These are phyloP conservation scores for Meira miltonrushii DNA, from an alignment of 1,284 basidiomycete genomes.

Conservation along the genomic window DNA sequence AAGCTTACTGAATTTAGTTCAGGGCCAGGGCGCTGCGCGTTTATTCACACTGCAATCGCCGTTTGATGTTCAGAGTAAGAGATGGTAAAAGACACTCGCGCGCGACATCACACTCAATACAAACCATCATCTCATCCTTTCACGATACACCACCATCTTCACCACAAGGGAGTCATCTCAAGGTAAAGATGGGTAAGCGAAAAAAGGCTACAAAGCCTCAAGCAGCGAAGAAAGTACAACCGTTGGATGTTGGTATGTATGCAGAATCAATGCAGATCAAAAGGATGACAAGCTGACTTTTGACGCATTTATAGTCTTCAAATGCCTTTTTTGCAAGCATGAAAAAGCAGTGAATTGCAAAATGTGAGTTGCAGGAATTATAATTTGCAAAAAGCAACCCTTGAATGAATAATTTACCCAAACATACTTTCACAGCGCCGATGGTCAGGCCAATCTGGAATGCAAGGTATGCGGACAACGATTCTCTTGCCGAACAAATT, in stretches of 20 bases:
- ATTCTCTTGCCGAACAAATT: conserved; percentile 54
- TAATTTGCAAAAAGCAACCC: neutral
- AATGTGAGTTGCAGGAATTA: conserved; percentile 60
- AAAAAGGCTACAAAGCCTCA: conserved; percentile 40
- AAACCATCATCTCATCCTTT: neutral
- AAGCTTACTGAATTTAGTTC: too few relatives aligned
- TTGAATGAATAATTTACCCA: conserved; percentile 53
- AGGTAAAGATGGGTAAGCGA: conserved; percentile 37
- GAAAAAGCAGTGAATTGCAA: conserved; percentile 80
- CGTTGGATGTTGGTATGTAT: conserved; percentile 30
- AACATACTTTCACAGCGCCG: conserved; percentile 61
- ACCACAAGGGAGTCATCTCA: too few relatives aligned
- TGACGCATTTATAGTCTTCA: conserved; percentile 52
- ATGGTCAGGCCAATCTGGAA: conserved; percentile 14
- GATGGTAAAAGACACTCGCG: too few relatives aligned
- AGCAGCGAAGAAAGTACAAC: conserved; percentile 33
- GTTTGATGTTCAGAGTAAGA: too few relatives aligned
- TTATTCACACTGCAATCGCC: too few relatives aligned
- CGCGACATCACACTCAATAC: neutral
- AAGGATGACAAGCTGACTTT: neutral
- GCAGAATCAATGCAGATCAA: neutral
- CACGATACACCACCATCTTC: neutral
- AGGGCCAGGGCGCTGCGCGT: too few relatives aligned
- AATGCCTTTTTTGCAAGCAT: conserved; percentile 77
- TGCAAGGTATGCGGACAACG: conserved; percentile 51